phyloP scores from a whole-genome alignment of 306 rosid species.

The Lathyrus aphaca region DNA sequence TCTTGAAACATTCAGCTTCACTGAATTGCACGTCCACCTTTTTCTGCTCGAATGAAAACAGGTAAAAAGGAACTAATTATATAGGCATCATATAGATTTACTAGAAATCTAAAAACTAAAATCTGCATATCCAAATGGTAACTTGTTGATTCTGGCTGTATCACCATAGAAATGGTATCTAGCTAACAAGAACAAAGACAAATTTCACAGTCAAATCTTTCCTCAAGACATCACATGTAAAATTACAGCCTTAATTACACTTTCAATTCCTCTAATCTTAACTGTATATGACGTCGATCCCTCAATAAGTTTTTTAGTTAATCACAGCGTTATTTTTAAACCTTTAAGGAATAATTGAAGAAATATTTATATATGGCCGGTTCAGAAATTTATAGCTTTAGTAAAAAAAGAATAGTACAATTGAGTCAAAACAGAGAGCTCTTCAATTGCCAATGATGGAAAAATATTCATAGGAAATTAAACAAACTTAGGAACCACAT shows the following conservation, averaged over 20 bases:
- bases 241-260: background rate
- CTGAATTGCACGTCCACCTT: conserved; percentile 56
- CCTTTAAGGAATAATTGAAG: too few relatives aligned
- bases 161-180: background rate
- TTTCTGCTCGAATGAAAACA: conserved; percentile 59
- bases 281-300: background rate
- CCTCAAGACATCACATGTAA: background rate
- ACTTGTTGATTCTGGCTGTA: conserved; percentile 1
- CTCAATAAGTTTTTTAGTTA: background rate
- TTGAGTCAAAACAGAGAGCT: background rate
- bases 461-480: too few relatives aligned
- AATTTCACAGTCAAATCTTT: conserved; percentile 3
- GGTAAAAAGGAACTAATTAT: conserved; percentile 19
- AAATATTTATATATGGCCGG: too few relatives aligned
- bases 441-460: background rate
- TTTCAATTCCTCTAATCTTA: background rate
- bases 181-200: conserved; percentile 6
- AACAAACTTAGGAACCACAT: too few relatives aligned
- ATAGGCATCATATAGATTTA: background rate
- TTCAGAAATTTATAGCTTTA: too few relatives aligned
- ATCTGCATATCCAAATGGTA: conserved; percentile 8
- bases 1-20: conserved; percentile 89
- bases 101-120: background rate
- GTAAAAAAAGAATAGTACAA: background rate
- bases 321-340: too few relatives aligned